A percentile compares a stretch with the other conserved stretches of the same genome.
These are phyloP conservation scores for Chimonanthus salicifolius DNA, from an alignment of 164 flowering plant species.

Conservation along the genomic window DNA sequence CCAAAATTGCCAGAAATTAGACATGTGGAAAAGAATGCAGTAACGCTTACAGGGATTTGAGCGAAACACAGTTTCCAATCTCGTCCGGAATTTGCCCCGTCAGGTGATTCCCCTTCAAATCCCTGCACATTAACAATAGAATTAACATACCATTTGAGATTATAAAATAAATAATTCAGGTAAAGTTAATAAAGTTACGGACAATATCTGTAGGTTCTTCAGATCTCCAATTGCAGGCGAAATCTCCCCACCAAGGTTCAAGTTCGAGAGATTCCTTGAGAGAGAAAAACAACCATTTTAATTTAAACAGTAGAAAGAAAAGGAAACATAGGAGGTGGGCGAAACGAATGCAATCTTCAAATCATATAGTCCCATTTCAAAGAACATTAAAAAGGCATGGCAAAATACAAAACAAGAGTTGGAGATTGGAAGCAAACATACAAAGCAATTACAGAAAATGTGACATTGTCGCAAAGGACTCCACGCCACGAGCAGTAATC, in stretches of 20 bases:
- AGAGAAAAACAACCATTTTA: neutral
- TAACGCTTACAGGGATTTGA: slow-evolving; percentile 42
- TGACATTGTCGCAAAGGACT: slow-evolving; percentile 58
- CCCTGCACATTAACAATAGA: slow-evolving; percentile 32
- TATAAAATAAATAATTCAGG: neutral
- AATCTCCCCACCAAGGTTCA: slow-evolving; percentile 86
- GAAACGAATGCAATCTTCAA: too few relatives aligned
- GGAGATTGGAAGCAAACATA: slow-evolving; percentile 21
- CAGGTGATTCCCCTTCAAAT: slow-evolving; percentile 70
- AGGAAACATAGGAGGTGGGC: neutral
- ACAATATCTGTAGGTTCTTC: slow-evolving; percentile 58
- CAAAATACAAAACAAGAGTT: neutral
- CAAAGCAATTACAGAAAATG: slow-evolving; percentile 63
- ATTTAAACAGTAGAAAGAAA: neutral
- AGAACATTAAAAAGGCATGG: neutral
- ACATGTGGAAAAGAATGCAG: neutral
- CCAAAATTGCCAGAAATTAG: neutral
- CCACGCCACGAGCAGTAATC: slow-evolving; percentile 94
- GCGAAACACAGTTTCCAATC: slow-evolving; percentile 63
- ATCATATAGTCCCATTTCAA: too few relatives aligned
- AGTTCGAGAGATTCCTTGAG: slow-evolving; percentile 66
- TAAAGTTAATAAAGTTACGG: slow-evolving; percentile 3
- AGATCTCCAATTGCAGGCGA: slow-evolving; percentile 78
- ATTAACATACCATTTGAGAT: neutral
- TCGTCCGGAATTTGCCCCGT: slow-evolving; percentile 96